phyloP scores from a whole-genome alignment of 75 land plant species.

The Pseudotsuga menziesii region DNA sequence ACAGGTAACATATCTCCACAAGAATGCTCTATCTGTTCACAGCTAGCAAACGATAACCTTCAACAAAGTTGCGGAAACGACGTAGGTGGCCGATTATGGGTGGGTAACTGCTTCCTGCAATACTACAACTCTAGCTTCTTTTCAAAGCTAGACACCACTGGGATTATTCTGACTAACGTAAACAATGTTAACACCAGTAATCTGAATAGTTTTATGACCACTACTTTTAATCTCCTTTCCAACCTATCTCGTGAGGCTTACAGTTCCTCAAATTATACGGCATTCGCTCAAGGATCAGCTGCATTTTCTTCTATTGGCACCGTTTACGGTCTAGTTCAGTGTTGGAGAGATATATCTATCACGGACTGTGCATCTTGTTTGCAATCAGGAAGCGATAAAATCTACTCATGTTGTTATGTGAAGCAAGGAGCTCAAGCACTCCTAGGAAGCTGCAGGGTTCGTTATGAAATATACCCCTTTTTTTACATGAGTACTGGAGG shows the following conservation, averaged over 20 bases:
- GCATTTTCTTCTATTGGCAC: background rate
- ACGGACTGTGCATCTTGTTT: no score
- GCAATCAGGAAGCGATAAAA: no score
- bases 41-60: background rate
- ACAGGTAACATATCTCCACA: background rate
- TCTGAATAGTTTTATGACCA: no score
- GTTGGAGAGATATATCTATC: background rate
- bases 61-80: background rate
- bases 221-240: background rate
- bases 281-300: background rate
- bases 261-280: background rate
- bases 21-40: background rate
- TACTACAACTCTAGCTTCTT: background rate
- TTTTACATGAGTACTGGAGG: no score
- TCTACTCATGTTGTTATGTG: no score
- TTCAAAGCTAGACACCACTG: background rate
- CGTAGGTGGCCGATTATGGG: background rate
- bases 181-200: background rate
- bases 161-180: background rate
- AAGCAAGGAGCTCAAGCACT: no score
- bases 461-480: no score
- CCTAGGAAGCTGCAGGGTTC: no score
- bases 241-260: background rate
- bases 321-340: background rate
- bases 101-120: background rate